phyloP scores from a whole-genome alignment of 2,329 filamentous ascomycete species.

The Curvularia eragrostidis region DNA sequence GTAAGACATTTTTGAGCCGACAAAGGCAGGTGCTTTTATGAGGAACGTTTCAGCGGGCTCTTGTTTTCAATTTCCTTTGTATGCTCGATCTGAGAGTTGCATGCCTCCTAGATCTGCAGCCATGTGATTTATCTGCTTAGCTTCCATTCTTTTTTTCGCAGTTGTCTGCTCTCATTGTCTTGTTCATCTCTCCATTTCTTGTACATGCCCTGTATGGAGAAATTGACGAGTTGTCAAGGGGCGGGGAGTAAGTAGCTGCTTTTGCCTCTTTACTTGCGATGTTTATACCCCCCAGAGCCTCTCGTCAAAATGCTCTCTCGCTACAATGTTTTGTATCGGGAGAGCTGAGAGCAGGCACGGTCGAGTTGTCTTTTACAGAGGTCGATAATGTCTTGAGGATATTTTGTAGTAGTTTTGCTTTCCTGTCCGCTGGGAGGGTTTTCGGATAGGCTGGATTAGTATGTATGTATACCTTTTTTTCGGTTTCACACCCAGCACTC shows the following conservation, averaged over 20 bases:
- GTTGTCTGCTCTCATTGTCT: background rate
- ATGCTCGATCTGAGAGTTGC: conserved; percentile 2
- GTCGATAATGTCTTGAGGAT: conserved; percentile 40
- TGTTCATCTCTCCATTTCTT: background rate
- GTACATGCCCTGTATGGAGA: background rate
- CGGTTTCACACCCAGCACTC: background rate
- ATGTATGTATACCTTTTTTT: conserved; percentile 4
- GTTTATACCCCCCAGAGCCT: conserved; percentile 28
- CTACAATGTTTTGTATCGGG: background rate
- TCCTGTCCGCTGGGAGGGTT: conserved; percentile 26
- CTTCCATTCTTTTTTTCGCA: conserved; percentile 10
- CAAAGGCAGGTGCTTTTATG: conserved; percentile 27
- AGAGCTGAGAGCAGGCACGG: conserved; percentile 1
- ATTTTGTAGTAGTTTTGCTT: conserved; percentile 21
- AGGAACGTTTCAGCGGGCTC: conserved; percentile 33
- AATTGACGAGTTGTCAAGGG: background rate
- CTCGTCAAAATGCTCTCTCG: background rate
- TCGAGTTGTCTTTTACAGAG: conserved; percentile 13
- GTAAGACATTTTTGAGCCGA: conserved; percentile 25
- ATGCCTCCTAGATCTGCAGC: conserved; percentile 14
- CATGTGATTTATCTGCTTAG: conserved; percentile 20
- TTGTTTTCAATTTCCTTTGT: conserved; percentile 16
- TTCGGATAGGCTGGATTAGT: conserved; percentile 22
- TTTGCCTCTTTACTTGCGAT: conserved; percentile 23
- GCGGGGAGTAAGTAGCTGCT: background rate